Base-by-base conservation (phyloP, 148 eudicot species). In the Rhododendron simsii region DNA sequence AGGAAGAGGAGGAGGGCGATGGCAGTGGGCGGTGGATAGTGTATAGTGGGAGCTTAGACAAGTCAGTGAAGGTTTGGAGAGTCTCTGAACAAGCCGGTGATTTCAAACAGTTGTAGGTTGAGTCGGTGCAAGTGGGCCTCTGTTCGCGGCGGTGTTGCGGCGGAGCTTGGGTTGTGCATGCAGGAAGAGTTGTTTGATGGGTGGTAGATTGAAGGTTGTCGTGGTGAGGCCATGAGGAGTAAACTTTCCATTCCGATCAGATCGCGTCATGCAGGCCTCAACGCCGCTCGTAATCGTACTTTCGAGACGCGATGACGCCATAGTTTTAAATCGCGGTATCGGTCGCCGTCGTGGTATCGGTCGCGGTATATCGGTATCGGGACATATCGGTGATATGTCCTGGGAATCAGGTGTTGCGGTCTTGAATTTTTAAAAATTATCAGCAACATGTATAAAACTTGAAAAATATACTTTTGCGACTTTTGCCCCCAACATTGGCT, bases 1-100 rank as follows among this genome's bases (percentile, higher is more conserved):
- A 93, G 82, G 50, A 3, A 55, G 13, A 16, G 37, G 83, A 57
- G 0, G 81, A 21, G 28, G 50, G 35, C 7, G 30, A 20, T 2
- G 57, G 48, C 0, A 89, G 83, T 20, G 81, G 78, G 53, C 83
- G 88, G 50, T 94, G 96, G 98, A 90, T 92, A 37, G 91, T 94
- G 78, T 96, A 96, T 7, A 96, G 98, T 77, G 99, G 99, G 9
- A 95, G 99, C 14, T 78, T 96, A 86, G 99, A 96, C 55, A 95
- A 89, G 81, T 93, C 94, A 0, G 94, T 96, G 0, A 94, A 88
- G 85, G 92, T 95, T 13, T 96, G 99, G 99, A 87, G 96, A 51
- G 91, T 96, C 15, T 86, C 90, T 0, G 93, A 92, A 50, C 41
- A 51, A 12, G 44, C 10, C 7, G 35, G 12, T 53, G 69, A 81